Evolutionary conservation across 805 yeast species (phyloP), one percentile per base, ranked within the genome.

Genomic region (Pachysolen tannophilus): DNA sequence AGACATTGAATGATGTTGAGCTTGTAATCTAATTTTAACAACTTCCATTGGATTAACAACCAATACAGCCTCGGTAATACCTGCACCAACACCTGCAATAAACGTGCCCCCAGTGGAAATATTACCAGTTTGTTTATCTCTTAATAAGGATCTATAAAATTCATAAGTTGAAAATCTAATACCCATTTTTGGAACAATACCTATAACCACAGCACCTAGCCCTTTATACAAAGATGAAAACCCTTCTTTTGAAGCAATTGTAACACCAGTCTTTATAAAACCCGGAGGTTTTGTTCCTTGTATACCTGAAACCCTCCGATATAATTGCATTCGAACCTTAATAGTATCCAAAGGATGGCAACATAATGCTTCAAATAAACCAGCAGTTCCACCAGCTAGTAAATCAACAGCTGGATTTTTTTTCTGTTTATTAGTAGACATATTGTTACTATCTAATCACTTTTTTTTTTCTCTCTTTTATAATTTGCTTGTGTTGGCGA

Each of bases 301-400:
- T 18, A 55, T 54, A 32, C 72, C 68, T n/a, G 81, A 75, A 3
- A 72, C 59, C 53, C 78, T 80, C 52, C 75, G 75, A 55, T 82
- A 80, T 49, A 90, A 71, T 60, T 90, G 97, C 97, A 90, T 90
- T 55, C 97, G 77, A 43, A 90, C 98, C 61, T 90, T 90, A 56
- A 90, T 84, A 27, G 98, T 90, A 57, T 90, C 98, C 49, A 90
- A 72, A n/a, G 97, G 97, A 60, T 90, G 98, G 58, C 98, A 90
- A 58, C 90, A 78, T 43, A 92, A 69, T n/a, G 97, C 98, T 67
- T 90, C 98, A 55, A 88, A 85, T 41, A 90, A 67, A 40, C 98
- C 98, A 10, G 98, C 98, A 6, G 90, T 78, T 50, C 98, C 98
- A 49, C 98, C 98, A 23, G 97, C 92, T 32, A 85, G 67, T 46